phyloP scores from a whole-genome alignment of 140 eudicot genomes.

The Stevia rebaudiana region DNA sequence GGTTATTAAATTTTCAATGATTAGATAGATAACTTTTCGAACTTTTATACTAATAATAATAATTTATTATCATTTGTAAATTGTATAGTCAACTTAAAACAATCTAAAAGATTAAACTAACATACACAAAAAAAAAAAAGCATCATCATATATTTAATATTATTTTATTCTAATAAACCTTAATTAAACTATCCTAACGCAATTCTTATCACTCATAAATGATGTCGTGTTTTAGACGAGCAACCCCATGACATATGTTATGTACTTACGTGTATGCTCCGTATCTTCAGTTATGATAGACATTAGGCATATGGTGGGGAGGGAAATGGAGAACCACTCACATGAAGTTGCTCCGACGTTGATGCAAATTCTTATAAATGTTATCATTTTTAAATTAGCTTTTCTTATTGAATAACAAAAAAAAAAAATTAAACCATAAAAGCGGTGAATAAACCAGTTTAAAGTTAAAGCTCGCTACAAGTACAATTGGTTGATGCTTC shows the following conservation, averaged over 20 bases:
- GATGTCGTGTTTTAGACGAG: not conserved
- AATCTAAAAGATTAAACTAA: not conserved
- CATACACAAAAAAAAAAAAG: not conserved
- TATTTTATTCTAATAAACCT: not conserved
- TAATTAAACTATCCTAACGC: not conserved
- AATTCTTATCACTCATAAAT: constrained; percentile 1
- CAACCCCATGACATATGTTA: constrained; percentile 23
- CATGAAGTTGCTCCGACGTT: constrained; percentile 3
- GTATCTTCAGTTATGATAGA: constrained; percentile 7
- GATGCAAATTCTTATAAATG: not conserved
- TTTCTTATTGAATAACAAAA: not conserved
- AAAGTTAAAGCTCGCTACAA: not conserved
- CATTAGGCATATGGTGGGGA: constrained; percentile 21
- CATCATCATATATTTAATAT: not conserved
- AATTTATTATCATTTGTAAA: too few relatives aligned
- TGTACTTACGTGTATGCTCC: constrained; percentile 22
- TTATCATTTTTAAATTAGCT: not conserved
- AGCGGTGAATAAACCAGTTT: too few relatives aligned
- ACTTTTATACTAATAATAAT: not conserved
- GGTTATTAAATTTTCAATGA: not conserved
- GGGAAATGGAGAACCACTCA: constrained; percentile 7
- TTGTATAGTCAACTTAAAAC: too few relatives aligned
- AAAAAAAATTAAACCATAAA: not conserved
- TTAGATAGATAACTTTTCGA: not conserved
- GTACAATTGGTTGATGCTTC: not conserved